Percentiles rank a stretch among this genome's conserved stretches.
Evolutionary conservation across 371 early-diverging fungal species (phyloP).

Genomic region (Lichtheimia ornata): DNA sequence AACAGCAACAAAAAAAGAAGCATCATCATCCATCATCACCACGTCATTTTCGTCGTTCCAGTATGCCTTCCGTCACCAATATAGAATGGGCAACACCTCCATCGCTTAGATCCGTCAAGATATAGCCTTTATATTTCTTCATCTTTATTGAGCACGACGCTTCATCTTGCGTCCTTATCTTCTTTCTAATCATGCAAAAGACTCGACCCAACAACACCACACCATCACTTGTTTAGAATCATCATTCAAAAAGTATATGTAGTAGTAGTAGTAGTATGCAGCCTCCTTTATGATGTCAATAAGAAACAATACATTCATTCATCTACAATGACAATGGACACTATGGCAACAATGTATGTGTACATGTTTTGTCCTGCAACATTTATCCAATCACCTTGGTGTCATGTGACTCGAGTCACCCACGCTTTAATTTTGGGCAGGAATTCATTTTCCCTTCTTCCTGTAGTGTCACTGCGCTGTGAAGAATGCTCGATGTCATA

Average conservation of each 20-base stretch:
- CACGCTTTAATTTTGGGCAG: too few relatives aligned
- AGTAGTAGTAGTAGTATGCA: not conserved
- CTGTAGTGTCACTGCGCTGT: too few relatives aligned
- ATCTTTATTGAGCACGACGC: not conserved
- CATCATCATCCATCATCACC: not conserved
- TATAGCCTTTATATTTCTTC: not conserved
- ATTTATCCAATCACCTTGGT: too few relatives aligned
- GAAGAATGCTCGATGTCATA: constrained; percentile 15
- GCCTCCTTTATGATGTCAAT: constrained; percentile 1
- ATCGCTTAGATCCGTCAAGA: constrained; percentile 4
- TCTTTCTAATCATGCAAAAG: not conserved
- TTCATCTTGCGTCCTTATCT: not conserved
- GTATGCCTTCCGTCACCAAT: constrained; percentile 5
- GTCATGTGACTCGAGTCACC: too few relatives aligned
- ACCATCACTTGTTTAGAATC: not conserved
- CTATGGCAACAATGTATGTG: too few relatives aligned
- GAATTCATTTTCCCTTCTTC: too few relatives aligned
- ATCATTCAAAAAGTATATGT: not conserved
- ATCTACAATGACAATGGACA: not conserved
- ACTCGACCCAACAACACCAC: too few relatives aligned
- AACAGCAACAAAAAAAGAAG: too few relatives aligned
- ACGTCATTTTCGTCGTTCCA: constrained; percentile 9
- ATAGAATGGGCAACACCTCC: not conserved
- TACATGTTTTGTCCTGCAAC: too few relatives aligned
- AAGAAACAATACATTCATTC: not conserved